Evolutionary conservation across 441 rosid species (phyloP).

Genomic region (Syzygium malaccense): DNA sequence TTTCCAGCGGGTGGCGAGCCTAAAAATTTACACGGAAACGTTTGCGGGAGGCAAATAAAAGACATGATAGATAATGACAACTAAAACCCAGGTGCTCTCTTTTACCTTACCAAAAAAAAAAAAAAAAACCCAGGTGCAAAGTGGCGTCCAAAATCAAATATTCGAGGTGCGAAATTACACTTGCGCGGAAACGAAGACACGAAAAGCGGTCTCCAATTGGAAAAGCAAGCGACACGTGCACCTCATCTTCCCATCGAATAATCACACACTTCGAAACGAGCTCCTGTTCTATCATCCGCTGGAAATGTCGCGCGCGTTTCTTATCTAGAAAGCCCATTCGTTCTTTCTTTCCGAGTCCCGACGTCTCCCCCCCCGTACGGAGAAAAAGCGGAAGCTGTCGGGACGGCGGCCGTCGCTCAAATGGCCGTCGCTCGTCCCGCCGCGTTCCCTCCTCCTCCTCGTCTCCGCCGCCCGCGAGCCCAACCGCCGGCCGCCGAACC

Average conservation of each 20-base stretch:
- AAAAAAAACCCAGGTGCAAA: not conserved
- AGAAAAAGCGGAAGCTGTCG: not conserved
- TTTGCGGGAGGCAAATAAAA: accelerated
- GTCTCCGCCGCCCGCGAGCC: not conserved
- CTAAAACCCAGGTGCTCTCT: not conserved
- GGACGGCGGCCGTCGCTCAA: not conserved
- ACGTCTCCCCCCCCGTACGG: not conserved
- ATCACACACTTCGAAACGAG: not conserved
- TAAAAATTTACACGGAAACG: not conserved
- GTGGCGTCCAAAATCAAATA: not conserved
- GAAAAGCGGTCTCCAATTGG: not conserved
- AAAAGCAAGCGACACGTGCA: not conserved
- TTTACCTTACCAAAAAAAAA: no score
- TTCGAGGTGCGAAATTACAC: not conserved
- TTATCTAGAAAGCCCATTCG: accelerated
- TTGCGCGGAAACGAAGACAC: not conserved
- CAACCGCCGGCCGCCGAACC: not conserved
- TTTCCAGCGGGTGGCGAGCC: accelerated
- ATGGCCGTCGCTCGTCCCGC: not conserved
- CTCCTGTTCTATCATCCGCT: not conserved
- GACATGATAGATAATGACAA: accelerated
- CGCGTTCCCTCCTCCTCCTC: not conserved
- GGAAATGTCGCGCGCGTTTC: not conserved
- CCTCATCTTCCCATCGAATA: not conserved
- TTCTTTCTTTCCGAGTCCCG: not conserved